A percentile compares a stretch with the other conserved stretches of the same genome.
Conservation (phyloP, 345 rosid species). For the Psidium guajava region DNA sequence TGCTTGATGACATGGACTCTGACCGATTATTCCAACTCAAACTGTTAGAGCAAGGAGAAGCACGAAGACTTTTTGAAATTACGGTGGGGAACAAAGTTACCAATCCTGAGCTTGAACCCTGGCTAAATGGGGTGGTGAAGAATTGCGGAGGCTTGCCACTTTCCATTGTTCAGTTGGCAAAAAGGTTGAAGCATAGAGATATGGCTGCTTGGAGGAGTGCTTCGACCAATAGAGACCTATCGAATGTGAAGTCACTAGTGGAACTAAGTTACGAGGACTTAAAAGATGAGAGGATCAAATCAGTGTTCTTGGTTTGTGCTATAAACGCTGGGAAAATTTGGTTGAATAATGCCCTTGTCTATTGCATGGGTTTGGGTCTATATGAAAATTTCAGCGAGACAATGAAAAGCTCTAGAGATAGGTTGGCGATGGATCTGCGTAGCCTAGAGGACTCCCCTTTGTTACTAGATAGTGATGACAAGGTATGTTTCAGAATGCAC, state of each 20-base stretch:
- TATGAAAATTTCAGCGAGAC: rapidly evolving
- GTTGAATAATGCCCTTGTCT: background rate
- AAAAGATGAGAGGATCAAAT: background rate
- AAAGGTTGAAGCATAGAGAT: rapidly evolving
- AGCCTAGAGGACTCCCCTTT: background rate
- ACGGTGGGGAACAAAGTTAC: rapidly evolving
- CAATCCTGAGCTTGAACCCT: rapidly evolving
- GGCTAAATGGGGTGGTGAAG: background rate
- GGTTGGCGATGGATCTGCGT: background rate
- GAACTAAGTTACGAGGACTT: background rate
- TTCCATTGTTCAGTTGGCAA: background rate
- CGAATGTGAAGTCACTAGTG: rapidly evolving
- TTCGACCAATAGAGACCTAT: rapidly evolving
- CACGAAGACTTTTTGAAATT: background rate
- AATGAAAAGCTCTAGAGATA: background rate
- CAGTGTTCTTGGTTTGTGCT: background rate
- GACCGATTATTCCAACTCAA: background rate
- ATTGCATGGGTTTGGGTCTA: background rate
- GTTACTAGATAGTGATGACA: background rate
- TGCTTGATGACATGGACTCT: background rate
- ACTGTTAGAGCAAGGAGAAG: background rate
- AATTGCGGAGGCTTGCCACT: background rate
- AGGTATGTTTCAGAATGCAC: rapidly evolving
- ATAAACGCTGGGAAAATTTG: rapidly evolving
- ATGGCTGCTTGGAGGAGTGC: background rate